Percentiles rank a stretch among this genome's conserved stretches.
These are phyloP conservation scores for Haematococcus sp. DNA, from an alignment of 139 green algal genomes.

Conservation along the genomic window DNA sequence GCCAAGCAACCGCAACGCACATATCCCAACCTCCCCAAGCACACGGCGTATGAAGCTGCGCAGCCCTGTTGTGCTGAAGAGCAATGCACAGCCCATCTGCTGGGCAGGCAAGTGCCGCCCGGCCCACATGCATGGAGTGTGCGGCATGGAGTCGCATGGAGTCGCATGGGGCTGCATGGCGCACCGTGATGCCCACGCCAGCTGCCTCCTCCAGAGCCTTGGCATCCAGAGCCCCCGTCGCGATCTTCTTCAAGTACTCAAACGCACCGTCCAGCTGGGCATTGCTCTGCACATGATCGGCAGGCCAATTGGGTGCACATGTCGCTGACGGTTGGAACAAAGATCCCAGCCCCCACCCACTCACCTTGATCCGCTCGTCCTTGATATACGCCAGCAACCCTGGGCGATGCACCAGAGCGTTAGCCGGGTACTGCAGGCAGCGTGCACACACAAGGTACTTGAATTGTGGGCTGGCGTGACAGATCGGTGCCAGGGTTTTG, in stretches of 20 bases:
- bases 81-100: too few species aligned
- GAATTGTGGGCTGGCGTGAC: not conserved
- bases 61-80: too few species aligned
- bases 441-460: not conserved
- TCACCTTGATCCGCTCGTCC: conserved; percentile 69
- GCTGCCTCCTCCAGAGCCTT: conserved; percentile 60
- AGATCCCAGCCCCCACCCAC: not conserved
- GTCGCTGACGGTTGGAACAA: not conserved
- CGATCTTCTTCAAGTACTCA: conserved; percentile 75
- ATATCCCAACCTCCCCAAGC: too few species aligned
- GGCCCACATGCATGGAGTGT: too few species aligned
- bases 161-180: not conserved
- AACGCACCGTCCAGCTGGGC: conserved; percentile 81
- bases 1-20: too few species aligned
- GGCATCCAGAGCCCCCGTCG: conserved; percentile 43
- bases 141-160: too few species aligned
- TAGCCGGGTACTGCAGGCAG: conserved; percentile 71
- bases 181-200: conserved; percentile 82
- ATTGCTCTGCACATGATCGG: conserved; percentile 48
- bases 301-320: not conserved
- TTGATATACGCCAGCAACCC: conserved; percentile 71
- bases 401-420: conserved; percentile 75
- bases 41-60: too few species aligned
- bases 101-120: too few species aligned
- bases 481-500: not conserved